Base-by-base conservation (phyloP, 495 filamentous ascomycete genomes). In the Neurospora intermedia region DNA sequence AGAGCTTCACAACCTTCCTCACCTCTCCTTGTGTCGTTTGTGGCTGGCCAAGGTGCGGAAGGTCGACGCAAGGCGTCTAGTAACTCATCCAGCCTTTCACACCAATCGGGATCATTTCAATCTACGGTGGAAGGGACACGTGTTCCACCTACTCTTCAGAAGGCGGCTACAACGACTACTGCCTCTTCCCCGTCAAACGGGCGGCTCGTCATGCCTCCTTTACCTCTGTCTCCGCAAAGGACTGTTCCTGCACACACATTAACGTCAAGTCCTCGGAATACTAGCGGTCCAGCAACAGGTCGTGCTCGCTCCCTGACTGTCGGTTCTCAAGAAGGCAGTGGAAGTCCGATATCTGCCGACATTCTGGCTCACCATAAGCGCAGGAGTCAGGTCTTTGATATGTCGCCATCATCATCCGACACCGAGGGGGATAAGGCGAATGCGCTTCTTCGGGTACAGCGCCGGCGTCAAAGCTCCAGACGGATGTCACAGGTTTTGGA, bases 401-500 rank as follows among this genome's bases (percentile, higher is more conserved):
- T 97, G 80, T 98, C 96, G 5, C 96, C 96, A 39, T 98, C 96
- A 0, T 98, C 96, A 0, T 99, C 96, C 0, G 96, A 99, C 79
- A 98, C 97, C 75, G 96, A 99, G 79, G 94, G 96, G 43, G 90
- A 94, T 18, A 91, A 95, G 76, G 90, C 93, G 3, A 97, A 93
- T 78, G 94, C 94, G 42, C 85, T 98, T 23, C 86, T 98, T n/a
- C 92, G 96, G 72, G 94, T 98, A 16, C 96, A 98, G 78, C 87
- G 94, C 42, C 91, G 94, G 39, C 89, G 96, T 9, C 94, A 97
- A 80, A 97, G 94, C 78, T 96, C 96, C 31, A 85, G 96, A 40
- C 89, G 96, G 48, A 89, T 97, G 83, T 99, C 96, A 2, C 92
- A 95, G 74, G 93, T 98, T 72, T 78, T 96, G 42, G 86, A 89